Evolutionary conservation across 192 early-diverging fungal genomes (phyloP), one percentile per base, ranked within the genome.

Genomic region (Funneliformis mosseae): DNA sequence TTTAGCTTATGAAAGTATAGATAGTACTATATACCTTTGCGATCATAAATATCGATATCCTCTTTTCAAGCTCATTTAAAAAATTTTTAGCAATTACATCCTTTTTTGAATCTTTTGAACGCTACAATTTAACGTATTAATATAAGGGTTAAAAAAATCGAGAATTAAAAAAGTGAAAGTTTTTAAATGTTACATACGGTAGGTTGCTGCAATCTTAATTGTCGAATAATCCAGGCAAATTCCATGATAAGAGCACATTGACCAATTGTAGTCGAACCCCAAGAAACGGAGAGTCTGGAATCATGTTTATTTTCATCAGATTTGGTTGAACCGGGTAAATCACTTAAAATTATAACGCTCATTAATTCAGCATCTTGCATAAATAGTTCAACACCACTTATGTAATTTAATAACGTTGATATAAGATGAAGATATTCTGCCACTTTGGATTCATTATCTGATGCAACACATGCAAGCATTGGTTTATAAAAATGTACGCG

Each of bases 351-450:
- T 25, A 91, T 81, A 8, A 89, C 87, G 78, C 77, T 84, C 33
- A 91, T 86, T 85, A 91, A 84, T 71, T 89, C 90, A 3, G 81
- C 76, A 77, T 91, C 90, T 45, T 83, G 80, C 88, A 91, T 89
- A 74, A 87, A 91, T 28, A 88, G 73, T 78, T 89, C 86, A 28
- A 91, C 86, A 3, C 85, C 78, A 18, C 82, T 79, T 45, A 91
- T 80, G 60, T 91, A 86, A 7, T 76, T 80, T 8, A 84, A 81
- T 9, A 91, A 63, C 33, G 82, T 87, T 0, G 85, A 78, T 0
- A 91, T 81, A 1, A 91, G 62, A 33, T 81, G 81, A 0, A 91
- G 81, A 60, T 83, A 83, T 11, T 85, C 76, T 0, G 83, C 70
- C 16, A 91, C 83, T 67, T 84, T 85, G 4, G 81, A 76, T 25